Evolutionary conservation across 2,329 filamentous ascomycete genomes (phyloP).

Genomic region (Claviceps cyperi): DNA sequence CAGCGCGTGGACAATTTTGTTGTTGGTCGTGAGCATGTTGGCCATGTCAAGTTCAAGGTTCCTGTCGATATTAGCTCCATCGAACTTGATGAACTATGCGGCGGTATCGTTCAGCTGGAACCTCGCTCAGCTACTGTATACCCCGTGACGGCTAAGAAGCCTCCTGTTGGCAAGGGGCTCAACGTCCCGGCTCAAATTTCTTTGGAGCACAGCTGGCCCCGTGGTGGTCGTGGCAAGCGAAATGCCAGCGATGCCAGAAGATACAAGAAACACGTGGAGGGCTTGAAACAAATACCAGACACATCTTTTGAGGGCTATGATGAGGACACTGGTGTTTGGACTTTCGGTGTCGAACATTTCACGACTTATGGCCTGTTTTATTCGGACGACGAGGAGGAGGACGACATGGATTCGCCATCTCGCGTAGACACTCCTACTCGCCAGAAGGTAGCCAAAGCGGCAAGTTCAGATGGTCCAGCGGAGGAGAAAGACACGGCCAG

Average conservation of each 20-base stretch:
- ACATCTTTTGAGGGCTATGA: conserved; percentile 78
- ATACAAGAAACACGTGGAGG: conserved; percentile 68
- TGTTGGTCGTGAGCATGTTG: conserved; percentile 71
- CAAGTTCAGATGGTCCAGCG: conserved; percentile 10
- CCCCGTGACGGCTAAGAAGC: conserved; percentile 60
- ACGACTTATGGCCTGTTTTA: conserved; percentile 87
- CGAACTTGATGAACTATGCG: conserved; percentile 67
- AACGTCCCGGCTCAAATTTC: conserved; percentile 81
- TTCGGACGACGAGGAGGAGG: conserved; percentile 56
- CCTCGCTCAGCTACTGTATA: conserved; percentile 82
- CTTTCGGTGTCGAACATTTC: conserved; percentile 88
- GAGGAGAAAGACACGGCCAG: conserved; percentile 44
- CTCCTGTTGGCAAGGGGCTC: conserved; percentile 69
- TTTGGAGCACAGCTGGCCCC: conserved; percentile 89
- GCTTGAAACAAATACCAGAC: conserved; percentile 62
- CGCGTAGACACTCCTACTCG: background rate
- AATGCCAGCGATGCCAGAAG: conserved; percentile 42
- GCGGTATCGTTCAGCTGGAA: conserved; percentile 59
- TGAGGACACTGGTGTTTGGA: conserved; percentile 68
- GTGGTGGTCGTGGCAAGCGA: conserved; percentile 42
- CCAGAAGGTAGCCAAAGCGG: conserved; percentile 13
- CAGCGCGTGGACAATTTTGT: conserved; percentile 60
- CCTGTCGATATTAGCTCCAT: conserved; percentile 71
- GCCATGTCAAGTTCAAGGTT: conserved; percentile 66
- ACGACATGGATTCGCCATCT: conserved; percentile 18